Conservation (phyloP, 2,329 filamentous ascomycete genomes). For the Penicillium sp. region DNA sequence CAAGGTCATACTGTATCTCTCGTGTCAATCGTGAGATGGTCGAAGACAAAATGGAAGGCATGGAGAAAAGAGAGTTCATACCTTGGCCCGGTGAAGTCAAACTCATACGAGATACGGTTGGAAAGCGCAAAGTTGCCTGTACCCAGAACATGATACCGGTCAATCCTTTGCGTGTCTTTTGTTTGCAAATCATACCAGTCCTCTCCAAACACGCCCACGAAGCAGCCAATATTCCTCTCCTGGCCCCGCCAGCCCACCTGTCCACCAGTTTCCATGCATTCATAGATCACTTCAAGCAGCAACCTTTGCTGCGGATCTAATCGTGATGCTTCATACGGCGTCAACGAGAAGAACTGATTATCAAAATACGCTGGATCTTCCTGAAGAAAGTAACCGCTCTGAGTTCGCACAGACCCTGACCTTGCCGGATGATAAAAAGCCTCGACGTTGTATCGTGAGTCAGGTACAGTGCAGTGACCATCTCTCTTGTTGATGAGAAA, state of each 20-base stretch:
- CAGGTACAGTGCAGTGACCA: constrained; percentile 18
- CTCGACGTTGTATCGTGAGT: constrained; percentile 25
- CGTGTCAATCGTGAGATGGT: background rate
- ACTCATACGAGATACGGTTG: background rate
- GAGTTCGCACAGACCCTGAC: background rate
- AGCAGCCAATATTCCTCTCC: constrained; percentile 24
- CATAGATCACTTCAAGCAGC: constrained; percentile 31
- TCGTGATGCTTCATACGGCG: constrained; percentile 13
- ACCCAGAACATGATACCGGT: background rate
- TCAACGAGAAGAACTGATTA: constrained; percentile 24
- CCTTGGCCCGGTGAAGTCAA: background rate
- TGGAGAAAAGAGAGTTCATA: background rate
- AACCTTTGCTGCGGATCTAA: constrained; percentile 34
- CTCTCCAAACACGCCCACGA: constrained; percentile 18
- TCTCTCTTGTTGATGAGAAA: constrained; percentile 14
- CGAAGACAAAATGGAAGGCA: too few relatives aligned
- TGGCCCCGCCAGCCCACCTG: constrained; percentile 26
- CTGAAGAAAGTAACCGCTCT: constrained; percentile 26
- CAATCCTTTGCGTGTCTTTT: background rate
- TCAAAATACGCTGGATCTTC: constrained; percentile 27
- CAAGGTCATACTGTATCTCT: background rate
- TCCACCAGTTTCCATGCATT: constrained; percentile 32
- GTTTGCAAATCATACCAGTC: constrained; percentile 12
- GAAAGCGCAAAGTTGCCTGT: background rate
- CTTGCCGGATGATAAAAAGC: constrained; percentile 21